Evolutionary conservation across 495 filamentous ascomycete genomes (phyloP).

Genomic region (Lentithecium fluviatile): DNA sequence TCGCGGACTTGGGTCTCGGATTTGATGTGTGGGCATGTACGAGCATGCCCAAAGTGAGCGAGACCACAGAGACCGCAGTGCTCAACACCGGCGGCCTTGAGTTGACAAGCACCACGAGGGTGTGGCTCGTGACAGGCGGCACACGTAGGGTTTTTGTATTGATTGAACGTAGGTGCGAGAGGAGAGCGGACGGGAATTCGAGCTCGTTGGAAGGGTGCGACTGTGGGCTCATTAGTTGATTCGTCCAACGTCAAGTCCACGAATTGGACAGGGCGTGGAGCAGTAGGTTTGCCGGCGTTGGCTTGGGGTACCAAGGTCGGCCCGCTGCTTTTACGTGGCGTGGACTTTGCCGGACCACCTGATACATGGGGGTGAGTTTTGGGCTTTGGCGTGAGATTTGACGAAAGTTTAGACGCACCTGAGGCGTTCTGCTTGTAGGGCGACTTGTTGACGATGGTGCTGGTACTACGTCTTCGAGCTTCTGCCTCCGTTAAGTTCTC

Average conservation of each 20-base stretch:
- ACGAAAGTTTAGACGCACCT: conserved; percentile 11
- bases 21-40: conserved; percentile 61
- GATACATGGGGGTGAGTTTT: conserved; percentile 1
- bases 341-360: background rate
- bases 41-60: conserved; percentile 58
- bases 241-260: background rate
- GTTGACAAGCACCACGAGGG: conserved; percentile 56
- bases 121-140: conserved; percentile 56
- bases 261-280: background rate
- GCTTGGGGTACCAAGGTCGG: too few species aligned
- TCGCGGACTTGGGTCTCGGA: conserved; percentile 55
- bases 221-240: conserved; percentile 9
- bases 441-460: background rate
- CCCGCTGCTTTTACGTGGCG: too few species aligned
- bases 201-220: conserved; percentile 26
- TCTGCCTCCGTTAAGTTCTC: conserved; percentile 25
- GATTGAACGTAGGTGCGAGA: conserved; percentile 11
- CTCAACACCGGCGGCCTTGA: conserved; percentile 62
- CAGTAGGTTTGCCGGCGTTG: background rate
- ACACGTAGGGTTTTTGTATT: conserved; percentile 43
- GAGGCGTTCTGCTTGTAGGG: conserved; percentile 8
- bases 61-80: conserved; percentile 66
- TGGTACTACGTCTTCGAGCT: background rate
- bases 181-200: conserved; percentile 26
- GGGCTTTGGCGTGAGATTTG: background rate